phyloP scores from a whole-genome alignment of 225 moss, liverwort and hornwort genomes.

The Bryoerythrophyllum caledonicum region DNA sequence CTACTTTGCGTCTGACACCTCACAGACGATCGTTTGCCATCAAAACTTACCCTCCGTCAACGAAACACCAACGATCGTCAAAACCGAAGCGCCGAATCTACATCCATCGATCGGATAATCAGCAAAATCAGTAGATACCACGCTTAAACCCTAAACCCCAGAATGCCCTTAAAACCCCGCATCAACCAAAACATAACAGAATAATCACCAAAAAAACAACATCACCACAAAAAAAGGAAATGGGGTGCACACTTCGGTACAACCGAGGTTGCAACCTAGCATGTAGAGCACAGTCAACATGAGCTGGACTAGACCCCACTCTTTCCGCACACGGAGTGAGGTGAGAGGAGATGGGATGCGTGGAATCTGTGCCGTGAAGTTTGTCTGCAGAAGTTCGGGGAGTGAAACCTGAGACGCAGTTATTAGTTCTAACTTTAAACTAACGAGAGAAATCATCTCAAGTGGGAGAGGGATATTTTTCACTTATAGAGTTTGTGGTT shows the following conservation, averaged over 20 bases:
- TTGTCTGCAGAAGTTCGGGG: background rate
- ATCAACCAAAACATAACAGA: background rate
- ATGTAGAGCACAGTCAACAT: background rate
- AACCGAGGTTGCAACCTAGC: background rate
- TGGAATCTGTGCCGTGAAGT: slow-evolving; percentile 17
- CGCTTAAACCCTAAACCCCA: background rate
- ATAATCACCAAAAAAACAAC: background rate
- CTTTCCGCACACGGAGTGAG: background rate
- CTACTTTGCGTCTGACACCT: background rate
- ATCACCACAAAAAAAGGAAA: background rate
- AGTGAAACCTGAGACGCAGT: too few relatives aligned
- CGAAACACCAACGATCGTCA: background rate
- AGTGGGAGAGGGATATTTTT: background rate
- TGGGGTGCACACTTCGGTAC: background rate
- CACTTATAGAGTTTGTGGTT: background rate
- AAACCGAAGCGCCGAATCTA: too few relatives aligned
- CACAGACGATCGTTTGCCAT: background rate
- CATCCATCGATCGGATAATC: too few relatives aligned
- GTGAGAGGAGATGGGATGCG: background rate
- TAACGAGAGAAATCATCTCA: too few relatives aligned
- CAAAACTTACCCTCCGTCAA: background rate
- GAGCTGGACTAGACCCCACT: background rate
- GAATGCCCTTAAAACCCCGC: background rate
- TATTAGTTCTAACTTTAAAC: too few relatives aligned
- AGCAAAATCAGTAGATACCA: too few relatives aligned